These are phyloP conservation scores for Pyrenophora teres DNA, from an alignment of 2,329 filamentous ascomycete genomes.

Conservation along the genomic window DNA sequence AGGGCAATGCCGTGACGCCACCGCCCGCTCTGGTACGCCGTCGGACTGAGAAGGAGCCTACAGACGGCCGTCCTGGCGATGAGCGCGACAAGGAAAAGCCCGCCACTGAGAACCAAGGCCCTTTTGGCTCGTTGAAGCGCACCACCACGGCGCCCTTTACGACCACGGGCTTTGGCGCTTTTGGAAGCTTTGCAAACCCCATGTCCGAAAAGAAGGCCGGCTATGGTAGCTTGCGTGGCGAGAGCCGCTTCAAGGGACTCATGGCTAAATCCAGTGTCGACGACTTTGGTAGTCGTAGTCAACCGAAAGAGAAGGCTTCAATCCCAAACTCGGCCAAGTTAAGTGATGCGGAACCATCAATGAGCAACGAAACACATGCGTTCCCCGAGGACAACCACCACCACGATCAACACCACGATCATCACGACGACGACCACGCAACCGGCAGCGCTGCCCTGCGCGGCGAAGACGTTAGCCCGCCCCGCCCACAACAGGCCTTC, in stretches of 20 bases:
- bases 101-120: conserved; percentile 48
- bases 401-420: too few species aligned
- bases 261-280: conserved; percentile 79
- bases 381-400: too few species aligned
- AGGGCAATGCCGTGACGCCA: conserved; percentile 64
- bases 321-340: conserved; percentile 59
- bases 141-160: conserved; percentile 60
- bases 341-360: conserved; percentile 55
- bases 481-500: conserved; percentile 54
- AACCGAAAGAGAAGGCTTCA: conserved; percentile 61
- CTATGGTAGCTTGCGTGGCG: conserved; percentile 69
- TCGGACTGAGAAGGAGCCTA: conserved; percentile 64
- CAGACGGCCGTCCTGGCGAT: conserved; percentile 49
- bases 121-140: conserved; percentile 62
- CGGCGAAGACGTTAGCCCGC: conserved; percentile 71
- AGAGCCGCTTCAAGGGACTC: conserved; percentile 84
- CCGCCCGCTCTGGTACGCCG: conserved; percentile 64
- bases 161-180: conserved; percentile 70
- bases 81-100: conserved; percentile 57
- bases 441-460: conserved; percentile 75
- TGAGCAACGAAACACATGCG: too few species aligned
- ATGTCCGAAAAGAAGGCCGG: conserved; percentile 70
- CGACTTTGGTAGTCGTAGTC: conserved; percentile 56
- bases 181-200: conserved; percentile 79
- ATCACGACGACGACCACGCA: conserved; percentile 64